A percentile compares a stretch with the other conserved stretches of the same genome.
phyloP scores from a whole-genome alignment of 2,329 filamentous ascomycete genomes.

The Hypoxylon rubiginosum region DNA sequence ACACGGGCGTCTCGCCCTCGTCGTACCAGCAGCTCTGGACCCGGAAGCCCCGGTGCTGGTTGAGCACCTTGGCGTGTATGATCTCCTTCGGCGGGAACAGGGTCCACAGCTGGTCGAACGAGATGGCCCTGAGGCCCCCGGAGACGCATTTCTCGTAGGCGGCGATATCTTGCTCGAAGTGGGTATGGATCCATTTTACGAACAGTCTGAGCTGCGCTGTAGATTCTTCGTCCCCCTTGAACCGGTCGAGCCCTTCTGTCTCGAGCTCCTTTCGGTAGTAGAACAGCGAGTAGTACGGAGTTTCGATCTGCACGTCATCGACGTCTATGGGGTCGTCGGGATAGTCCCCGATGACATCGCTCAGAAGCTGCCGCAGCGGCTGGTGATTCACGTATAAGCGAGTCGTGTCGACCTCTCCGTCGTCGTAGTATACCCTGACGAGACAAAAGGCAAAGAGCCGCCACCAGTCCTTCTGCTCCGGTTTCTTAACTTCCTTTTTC shows the following conservation, averaged over 20 bases:
- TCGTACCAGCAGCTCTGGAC: conserved; percentile 49
- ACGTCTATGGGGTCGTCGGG: conserved; percentile 40
- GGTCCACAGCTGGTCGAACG: conserved; percentile 51
- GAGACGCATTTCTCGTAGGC: conserved; percentile 47
- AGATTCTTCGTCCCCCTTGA: conserved; percentile 47
- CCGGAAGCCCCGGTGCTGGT: conserved; percentile 50
- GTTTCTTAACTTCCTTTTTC: conserved; percentile 41
- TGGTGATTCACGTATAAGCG: conserved; percentile 50
- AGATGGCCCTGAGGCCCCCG: conserved; percentile 45
- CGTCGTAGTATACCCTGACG: conserved; percentile 42
- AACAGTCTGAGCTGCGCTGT: conserved; percentile 48
- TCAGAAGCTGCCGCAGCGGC: conserved; percentile 48
- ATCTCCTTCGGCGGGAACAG: conserved; percentile 49
- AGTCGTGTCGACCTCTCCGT: conserved; percentile 41
- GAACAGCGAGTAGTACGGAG: conserved; percentile 50
- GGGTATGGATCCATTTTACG: conserved; percentile 50
- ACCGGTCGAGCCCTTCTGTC: conserved; percentile 45
- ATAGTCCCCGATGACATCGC: conserved; percentile 49
- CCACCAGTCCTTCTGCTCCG: conserved; percentile 50
- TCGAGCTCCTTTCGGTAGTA: conserved; percentile 47
- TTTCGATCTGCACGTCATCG: conserved; percentile 43
- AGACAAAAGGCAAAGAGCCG: conserved; percentile 51
- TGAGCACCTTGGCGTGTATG: conserved; percentile 44
- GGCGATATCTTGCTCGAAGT: conserved; percentile 48
- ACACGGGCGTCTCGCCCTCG: conserved; percentile 37